These are phyloP conservation scores for Candida buenavistaensis DNA, from an alignment of 1,139 yeast species.

Conservation along the genomic window DNA sequence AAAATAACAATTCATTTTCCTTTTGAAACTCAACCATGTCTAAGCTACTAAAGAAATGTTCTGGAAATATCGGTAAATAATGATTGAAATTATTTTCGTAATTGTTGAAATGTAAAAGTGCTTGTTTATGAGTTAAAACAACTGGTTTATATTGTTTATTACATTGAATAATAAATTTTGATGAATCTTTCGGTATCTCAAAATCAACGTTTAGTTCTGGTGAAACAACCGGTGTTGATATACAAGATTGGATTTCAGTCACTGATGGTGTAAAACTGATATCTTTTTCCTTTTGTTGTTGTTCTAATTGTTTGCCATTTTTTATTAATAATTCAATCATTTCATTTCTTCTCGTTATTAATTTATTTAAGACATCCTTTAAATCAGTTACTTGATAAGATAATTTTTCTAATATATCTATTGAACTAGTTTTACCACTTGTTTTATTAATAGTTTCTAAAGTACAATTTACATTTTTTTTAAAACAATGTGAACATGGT, in stretches of 20 bases:
- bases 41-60: constrained; percentile 31
- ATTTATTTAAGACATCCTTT: constrained; percentile 15
- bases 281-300: no score
- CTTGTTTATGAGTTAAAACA: constrained; percentile 28
- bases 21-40: constrained; percentile 22
- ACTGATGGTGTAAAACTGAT: constrained; percentile 28
- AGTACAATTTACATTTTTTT: constrained; percentile 51
- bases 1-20: constrained; percentile 41
- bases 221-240: constrained; percentile 19
- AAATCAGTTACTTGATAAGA: constrained; percentile 25
- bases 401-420: constrained; percentile 33
- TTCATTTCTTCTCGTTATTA: constrained; percentile 24
- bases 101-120: constrained; percentile 27
- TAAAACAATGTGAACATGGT: constrained; percentile 59
- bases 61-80: constrained; percentile 44
- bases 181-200: constrained; percentile 4
- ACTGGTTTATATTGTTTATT: constrained; percentile 19
- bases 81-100: constrained; percentile 35
- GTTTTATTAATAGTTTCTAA: constrained; percentile 41
- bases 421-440: constrained; percentile 26
- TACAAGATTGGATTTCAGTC: constrained; percentile 30
- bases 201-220: constrained; percentile 7
- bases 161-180: constrained; percentile 10
- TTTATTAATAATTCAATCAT: constrained; percentile 25
- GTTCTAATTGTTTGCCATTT: constrained; percentile 18